Base-by-base conservation (phyloP, 257 asterid species). In the Verbena officinalis region DNA sequence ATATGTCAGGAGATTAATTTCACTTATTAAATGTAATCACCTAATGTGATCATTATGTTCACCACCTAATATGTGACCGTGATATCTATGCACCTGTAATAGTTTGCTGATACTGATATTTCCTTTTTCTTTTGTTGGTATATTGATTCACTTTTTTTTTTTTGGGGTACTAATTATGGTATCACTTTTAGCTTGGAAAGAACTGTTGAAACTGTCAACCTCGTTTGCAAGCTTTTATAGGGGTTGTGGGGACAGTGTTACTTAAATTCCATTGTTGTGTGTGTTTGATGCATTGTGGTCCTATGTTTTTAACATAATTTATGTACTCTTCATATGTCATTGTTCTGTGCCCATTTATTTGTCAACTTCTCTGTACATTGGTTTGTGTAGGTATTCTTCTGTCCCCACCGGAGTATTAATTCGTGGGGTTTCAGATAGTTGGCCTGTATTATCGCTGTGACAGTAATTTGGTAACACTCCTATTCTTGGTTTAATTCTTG, bases 211-310 rank as follows among this genome's bases (percentile, higher is more conserved):
- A 69, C 69, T 65, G 77, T 73, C 77, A 39, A 73, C 77, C 72
- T 78, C 83, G 57, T 60, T 56, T 61, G 64, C 54, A 13, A 69
- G 68, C 73, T 69, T 78, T 60, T 36, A 36, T 36, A 55, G 51
- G 69, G 64, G 60, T 4, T 59, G 78, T 69, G 79, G 79, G 66
- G 66, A 42, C 74, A 36, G 16, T 50, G 81, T 66, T 17, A 64
- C 75, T 67, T 78, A 74, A 69, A 73, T 78, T 73, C 72, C 54
- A 55, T 68, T 68, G 77, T 64, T 66, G 78, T 53, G 78, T 53
- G 71, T 34, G 70, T 55, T 50, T 69, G 79, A 70, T 44, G 59
- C 76, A 73, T 54, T 8, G 83, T 77, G 82, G 82, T 77, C 82
- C 82, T 59, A 55, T 40, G 65, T 60, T 63, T 36, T 36, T 36